Evolutionary conservation across 208 protist species (phyloP).

Genomic region (Crithidia mellificae): DNA sequence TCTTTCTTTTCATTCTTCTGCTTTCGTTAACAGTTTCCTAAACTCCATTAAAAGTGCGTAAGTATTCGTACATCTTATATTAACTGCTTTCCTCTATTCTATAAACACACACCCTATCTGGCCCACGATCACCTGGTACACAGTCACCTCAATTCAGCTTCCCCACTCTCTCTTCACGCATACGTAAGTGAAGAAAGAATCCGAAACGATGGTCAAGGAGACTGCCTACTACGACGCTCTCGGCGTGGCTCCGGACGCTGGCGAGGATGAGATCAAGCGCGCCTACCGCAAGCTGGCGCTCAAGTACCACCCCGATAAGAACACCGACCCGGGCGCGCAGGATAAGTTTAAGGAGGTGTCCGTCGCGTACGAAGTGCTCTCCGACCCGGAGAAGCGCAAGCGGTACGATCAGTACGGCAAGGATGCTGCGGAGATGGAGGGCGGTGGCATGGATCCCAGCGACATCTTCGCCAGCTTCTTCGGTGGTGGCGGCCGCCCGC

Average conservation of each 20-base stretch:
- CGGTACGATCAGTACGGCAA: slow-evolving; percentile 98
- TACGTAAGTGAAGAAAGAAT: slow-evolving; percentile 6
- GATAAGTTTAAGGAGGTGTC: slow-evolving; percentile 96
- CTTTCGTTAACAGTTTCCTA: no score
- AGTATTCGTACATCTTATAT: neutral
- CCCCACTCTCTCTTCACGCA: slow-evolving; percentile 1
- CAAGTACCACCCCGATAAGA: slow-evolving; percentile 96
- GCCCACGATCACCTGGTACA: neutral
- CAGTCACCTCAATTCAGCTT: slow-evolving; percentile 4
- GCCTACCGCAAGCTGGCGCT: slow-evolving; percentile 93
- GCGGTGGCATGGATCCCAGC: slow-evolving; percentile 83
- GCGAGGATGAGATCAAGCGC: slow-evolving; percentile 92
- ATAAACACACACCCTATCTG: neutral
- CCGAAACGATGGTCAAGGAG: slow-evolving; percentile 84
- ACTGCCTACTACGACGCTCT: slow-evolving; percentile 92
- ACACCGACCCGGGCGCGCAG: slow-evolving; percentile 81
- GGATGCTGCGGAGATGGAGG: slow-evolving; percentile 94
- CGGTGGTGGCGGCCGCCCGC: slow-evolving; percentile 78
- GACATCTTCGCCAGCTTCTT: slow-evolving; percentile 93
- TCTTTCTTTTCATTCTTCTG: neutral
- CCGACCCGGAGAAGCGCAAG: slow-evolving; percentile 95
- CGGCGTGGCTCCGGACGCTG: slow-evolving; percentile 73
- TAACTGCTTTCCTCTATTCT: neutral
- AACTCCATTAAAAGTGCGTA: neutral
- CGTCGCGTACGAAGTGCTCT: slow-evolving; percentile 97